phyloP scores from a whole-genome alignment of 257 asterid genomes.

The Voacanga thouarsii region DNA sequence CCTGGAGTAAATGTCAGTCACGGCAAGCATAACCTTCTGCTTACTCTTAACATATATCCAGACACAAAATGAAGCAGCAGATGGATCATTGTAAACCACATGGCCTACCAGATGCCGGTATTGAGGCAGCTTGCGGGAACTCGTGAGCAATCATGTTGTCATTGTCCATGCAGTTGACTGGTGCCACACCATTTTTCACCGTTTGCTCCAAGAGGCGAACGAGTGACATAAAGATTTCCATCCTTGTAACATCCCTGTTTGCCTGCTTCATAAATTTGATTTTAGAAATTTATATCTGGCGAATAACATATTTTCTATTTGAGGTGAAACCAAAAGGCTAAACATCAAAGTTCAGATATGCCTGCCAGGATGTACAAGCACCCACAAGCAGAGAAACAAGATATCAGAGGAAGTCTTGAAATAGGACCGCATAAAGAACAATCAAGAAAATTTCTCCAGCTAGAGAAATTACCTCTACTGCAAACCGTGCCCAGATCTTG shows the following conservation, averaged over 20 bases:
- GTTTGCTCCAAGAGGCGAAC: slow-evolving; percentile 78
- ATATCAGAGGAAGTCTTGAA: neutral
- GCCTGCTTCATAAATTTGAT: slow-evolving; percentile 51
- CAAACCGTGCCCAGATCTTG: slow-evolving; percentile 88
- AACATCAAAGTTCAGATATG: neutral
- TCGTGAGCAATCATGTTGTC: slow-evolving; percentile 33
- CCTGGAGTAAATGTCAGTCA: slow-evolving; percentile 48
- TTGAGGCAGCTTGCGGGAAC: slow-evolving; percentile 33
- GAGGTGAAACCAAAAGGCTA: neutral
- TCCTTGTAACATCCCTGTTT: slow-evolving; percentile 82
- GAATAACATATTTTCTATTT: neutral
- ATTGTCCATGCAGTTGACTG: slow-evolving; percentile 26
- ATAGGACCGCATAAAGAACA: neutral
- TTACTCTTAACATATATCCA: slow-evolving; percentile 53
- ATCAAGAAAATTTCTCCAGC: neutral
- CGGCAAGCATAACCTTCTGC: slow-evolving; percentile 31
- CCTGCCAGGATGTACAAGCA: neutral
- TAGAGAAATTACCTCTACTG: slow-evolving; percentile 63
- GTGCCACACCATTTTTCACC: slow-evolving; percentile 29
- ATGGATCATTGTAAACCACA: slow-evolving; percentile 34
- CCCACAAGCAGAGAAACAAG: neutral
- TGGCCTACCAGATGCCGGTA: slow-evolving; percentile 42
- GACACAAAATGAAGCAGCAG: slow-evolving; percentile 11
- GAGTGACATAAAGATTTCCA: slow-evolving; percentile 78
- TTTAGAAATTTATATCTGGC: neutral